Evolutionary conservation across 352 stramenopile genomes (phyloP), one percentile per base, ranked within the genome.

Genomic region (Phytophthora pseudosyringae): DNA sequence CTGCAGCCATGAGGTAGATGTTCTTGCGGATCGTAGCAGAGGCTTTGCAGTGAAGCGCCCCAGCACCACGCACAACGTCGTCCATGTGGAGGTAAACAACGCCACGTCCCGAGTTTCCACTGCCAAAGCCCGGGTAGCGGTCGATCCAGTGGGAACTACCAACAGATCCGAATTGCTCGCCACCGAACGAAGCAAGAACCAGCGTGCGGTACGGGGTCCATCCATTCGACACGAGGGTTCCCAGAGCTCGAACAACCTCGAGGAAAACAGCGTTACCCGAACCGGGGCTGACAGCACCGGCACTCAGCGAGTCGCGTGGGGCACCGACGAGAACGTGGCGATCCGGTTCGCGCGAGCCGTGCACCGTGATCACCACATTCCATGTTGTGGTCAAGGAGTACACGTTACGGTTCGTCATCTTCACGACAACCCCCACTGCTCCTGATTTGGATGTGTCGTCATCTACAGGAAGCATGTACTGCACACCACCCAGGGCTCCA

Each of bases 61-160:
- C 86, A 18, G 81, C 72, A 4, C 86, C 84, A 26, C 81, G 77
- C 28, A 95, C 86, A n/a, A 80, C 81, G 55, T 91, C 84, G 31
- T 80, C 76, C 25, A 95, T 47, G 60, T 93, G 86, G 28, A 95
- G 32, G 39, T 93, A 94, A 43, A 90, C 78, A 41, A 95, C 75
- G 4, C 80, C 86, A 31, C 81, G 83, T 12, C 81, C 79, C 4
- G 71, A 69, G 32, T 89, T 71, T 49, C 88, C 79, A 39, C 79
- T 83, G 4, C 51, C 62, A 18, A 62, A 58, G 33, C 53, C 48
- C n/a, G 81, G 79, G 58, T 93, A 84, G 15, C 80, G 80, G 29
- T 95, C 86, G 45, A 95, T 94, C 87, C 87, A 94, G 59, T 91
- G 80, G 2, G 87, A 93, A 41, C 80, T 93, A 18, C 87, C 87